A percentile compares a stretch with the other conserved stretches of the same genome.
Evolutionary conservation across 306 rosid genomes (phyloP).

Genomic region (Cajanus cajan): DNA sequence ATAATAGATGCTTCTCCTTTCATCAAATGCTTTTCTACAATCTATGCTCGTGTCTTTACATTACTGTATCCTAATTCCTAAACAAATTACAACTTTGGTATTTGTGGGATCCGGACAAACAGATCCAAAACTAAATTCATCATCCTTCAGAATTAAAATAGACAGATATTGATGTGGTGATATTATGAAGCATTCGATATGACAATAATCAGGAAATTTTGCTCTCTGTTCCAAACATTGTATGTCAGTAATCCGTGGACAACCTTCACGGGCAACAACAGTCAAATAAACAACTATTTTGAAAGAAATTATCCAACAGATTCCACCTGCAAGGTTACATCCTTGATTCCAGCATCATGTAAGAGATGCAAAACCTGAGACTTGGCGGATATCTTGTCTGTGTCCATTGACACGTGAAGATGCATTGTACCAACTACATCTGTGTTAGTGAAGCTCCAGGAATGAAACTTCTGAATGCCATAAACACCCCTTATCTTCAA

Average conservation of each 20-base stretch:
- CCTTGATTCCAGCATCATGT: constrained; percentile 73
- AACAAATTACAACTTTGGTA: neutral
- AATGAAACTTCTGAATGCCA: constrained; percentile 66
- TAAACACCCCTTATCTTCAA: constrained; percentile 61
- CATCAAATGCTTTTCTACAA: neutral
- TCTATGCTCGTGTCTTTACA: constrained; percentile 19
- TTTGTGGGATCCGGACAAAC: constrained; percentile 19
- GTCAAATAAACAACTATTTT: constrained; percentile 14
- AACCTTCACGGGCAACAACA: neutral
- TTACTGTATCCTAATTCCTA: neutral
- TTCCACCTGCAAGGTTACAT: constrained; percentile 88
- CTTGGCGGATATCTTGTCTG: constrained; percentile 57
- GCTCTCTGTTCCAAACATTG: neutral
- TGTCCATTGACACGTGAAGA: constrained; percentile 66
- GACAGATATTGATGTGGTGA: neutral
- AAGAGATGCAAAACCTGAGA: constrained; percentile 59
- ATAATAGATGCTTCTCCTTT: neutral
- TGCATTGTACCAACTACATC: constrained; percentile 84
- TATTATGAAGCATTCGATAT: constrained; percentile 6
- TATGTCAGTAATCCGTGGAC: constrained; percentile 5
- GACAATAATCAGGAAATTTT: neutral
- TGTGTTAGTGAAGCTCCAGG: constrained; percentile 84
- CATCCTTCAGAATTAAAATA: constrained; percentile 10
- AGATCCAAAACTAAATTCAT: constrained; percentile 19
- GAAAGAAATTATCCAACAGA: constrained; percentile 30